Percentiles rank a stretch among this genome's conserved stretches.
Evolutionary conservation across 139 green algal genomes (phyloP).

Genomic region (Picochlorum sp.): DNA sequence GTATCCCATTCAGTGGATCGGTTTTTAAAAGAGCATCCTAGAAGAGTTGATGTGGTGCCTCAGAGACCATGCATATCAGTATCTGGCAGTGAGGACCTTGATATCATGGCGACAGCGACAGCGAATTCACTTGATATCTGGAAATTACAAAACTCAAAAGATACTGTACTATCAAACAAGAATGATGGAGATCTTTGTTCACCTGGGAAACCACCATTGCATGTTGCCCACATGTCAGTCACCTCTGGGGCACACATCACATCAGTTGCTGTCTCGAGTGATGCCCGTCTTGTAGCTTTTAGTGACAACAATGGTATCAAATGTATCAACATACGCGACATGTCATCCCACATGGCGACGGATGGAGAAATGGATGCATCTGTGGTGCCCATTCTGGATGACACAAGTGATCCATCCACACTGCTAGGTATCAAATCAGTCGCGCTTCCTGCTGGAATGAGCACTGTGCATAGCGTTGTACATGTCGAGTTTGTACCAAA

Average conservation of each 20-base stretch:
- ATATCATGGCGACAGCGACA: slow-evolving; percentile 40
- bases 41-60: slow-evolving; percentile 34
- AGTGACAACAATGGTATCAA: slow-evolving; percentile 31
- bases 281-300: slow-evolving; percentile 49
- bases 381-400: slow-evolving; percentile 1
- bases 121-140: slow-evolving; percentile 46
- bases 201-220: not conserved
- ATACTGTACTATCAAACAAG: not conserved
- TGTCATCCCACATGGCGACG: not conserved
- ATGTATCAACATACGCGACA: not conserved
- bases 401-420: not conserved
- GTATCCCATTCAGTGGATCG: slow-evolving; percentile 39
- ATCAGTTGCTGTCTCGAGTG: slow-evolving; percentile 40
- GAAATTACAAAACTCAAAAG: slow-evolving; percentile 27
- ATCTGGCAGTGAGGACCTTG: not conserved
- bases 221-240: slow-evolving; percentile 2
- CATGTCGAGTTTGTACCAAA: not conserved
- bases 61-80: slow-evolving; percentile 12
- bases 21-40: slow-evolving; percentile 48
- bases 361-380: not conserved
- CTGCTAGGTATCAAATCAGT: slow-evolving; percentile 4
- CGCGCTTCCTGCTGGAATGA: slow-evolving; percentile 16
- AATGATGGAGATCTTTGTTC: not conserved
- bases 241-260: not conserved
- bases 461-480: not conserved